Conservation (phyloP, 768 basidiomycete genomes). For the Podaxis pistillaris region DNA sequence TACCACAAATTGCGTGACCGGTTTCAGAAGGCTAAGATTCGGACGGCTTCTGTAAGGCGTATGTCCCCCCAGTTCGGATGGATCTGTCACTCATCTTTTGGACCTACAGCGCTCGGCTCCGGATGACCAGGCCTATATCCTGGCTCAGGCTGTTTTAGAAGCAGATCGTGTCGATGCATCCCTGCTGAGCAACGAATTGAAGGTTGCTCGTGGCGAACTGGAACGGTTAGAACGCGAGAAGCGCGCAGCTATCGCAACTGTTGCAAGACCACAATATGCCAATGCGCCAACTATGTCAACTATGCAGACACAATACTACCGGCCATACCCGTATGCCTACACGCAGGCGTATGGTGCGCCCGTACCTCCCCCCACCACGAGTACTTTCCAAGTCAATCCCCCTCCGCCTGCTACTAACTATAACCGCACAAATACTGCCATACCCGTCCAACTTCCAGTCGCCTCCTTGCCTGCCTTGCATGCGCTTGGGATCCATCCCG, state of each 20-base stretch:
- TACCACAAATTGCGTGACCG: slow-evolving; percentile 53
- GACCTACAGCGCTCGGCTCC: slow-evolving; percentile 53
- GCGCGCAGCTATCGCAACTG: slow-evolving; percentile 44
- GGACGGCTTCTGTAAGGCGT: slow-evolving; percentile 53
- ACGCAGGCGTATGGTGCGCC: slow-evolving; percentile 53
- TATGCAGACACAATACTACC: slow-evolving; percentile 57
- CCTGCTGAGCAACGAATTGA: slow-evolving; percentile 55
- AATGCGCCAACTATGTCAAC: slow-evolving; percentile 28
- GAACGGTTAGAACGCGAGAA: slow-evolving; percentile 72
- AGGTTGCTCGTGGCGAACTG: slow-evolving; percentile 58
- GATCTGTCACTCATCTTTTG: background rate
- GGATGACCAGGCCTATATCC: slow-evolving; percentile 60
- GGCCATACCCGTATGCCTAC: slow-evolving; percentile 64
- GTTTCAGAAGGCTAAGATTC: slow-evolving; percentile 53
- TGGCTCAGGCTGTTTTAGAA: slow-evolving; percentile 66
- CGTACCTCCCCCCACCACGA: slow-evolving; percentile 34
- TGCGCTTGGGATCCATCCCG: slow-evolving; percentile 70
- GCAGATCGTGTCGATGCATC: slow-evolving; percentile 63
- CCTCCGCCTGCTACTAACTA: slow-evolving; percentile 27
- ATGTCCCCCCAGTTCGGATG: background rate
- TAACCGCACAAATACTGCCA: slow-evolving; percentile 35
- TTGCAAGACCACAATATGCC: slow-evolving; percentile 42
- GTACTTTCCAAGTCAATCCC: slow-evolving; percentile 24
- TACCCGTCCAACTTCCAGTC: slow-evolving; percentile 73
- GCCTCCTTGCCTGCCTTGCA: slow-evolving; percentile 63